Evolutionary conservation across 176 grass and related monocot species (phyloP).

Genomic region (barley (Hordeum vulgare)): MorexV3_pseudomolecules_assembly NC_058521.1:603040108-603040607

Average conservation of each 20-base stretch:
- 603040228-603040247: no score
- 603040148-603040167: no score
- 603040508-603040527: not conserved
- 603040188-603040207: no score
- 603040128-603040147: no score
- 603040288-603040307: no score
- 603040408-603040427: not conserved
- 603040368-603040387: not conserved
- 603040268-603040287: no score
- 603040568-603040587: slow-evolving; percentile 51
- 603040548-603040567: slow-evolving; percentile 57
- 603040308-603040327: no score
- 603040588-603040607: slow-evolving; percentile 34
- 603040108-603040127: no score
- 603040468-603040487: not conserved
- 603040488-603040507: not conserved
- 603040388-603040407: not conserved
- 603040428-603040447: no score
- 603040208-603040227: no score
- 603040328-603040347: not conserved
- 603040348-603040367: not conserved
- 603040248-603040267: no score
- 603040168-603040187: no score
- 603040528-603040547: not conserved
- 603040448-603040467: not conserved